Percentiles rank a stretch among this genome's conserved stretches.
Conservation (phyloP, 345 rosid species). For the Melaleuca quinquenervia region DNA sequence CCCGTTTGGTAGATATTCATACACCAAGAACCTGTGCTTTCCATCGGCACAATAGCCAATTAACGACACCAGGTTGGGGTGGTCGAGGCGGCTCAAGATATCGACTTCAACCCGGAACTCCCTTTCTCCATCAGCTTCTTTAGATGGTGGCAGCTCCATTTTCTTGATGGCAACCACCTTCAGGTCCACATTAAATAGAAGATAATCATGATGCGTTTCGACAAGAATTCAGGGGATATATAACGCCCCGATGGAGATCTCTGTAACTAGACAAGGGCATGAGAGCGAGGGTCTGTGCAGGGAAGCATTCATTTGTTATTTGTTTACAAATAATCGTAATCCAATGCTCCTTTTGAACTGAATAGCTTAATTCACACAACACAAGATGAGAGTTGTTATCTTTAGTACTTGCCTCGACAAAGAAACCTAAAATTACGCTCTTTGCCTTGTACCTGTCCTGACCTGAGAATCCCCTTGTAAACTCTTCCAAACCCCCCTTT, state of each 20-base stretch:
- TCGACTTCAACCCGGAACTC: conserved; percentile 97
- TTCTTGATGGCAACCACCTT: conserved; percentile 97
- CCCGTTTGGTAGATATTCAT: conserved; percentile 86
- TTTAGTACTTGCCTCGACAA: not conserved
- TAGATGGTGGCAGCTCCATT: conserved; percentile 81
- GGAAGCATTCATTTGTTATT: not conserved
- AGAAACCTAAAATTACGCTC: not conserved
- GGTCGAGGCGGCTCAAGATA: conserved; percentile 89
- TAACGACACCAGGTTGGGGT: conserved; percentile 81
- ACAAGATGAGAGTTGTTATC: not conserved
- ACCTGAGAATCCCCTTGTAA: conserved; percentile 63
- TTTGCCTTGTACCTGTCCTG: conserved; percentile 62
- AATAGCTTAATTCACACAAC: not conserved
- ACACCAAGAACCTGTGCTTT: conserved; percentile 84
- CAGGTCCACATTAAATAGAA: conserved; percentile 5
- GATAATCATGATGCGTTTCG: not conserved
- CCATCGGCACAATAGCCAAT: conserved; percentile 95
- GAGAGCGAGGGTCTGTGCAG: not conserved
- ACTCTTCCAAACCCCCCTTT: conserved; percentile 95
- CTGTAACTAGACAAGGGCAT: not conserved
- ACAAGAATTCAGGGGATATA: not conserved
- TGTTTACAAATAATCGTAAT: not conserved
- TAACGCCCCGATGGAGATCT: not conserved
- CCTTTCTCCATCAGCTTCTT: conserved; percentile 83
- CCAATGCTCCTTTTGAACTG: not conserved